These are phyloP conservation scores for Xylaria sp. DNA, from an alignment of 2,329 filamentous ascomycete genomes.

Conservation along the genomic window DNA sequence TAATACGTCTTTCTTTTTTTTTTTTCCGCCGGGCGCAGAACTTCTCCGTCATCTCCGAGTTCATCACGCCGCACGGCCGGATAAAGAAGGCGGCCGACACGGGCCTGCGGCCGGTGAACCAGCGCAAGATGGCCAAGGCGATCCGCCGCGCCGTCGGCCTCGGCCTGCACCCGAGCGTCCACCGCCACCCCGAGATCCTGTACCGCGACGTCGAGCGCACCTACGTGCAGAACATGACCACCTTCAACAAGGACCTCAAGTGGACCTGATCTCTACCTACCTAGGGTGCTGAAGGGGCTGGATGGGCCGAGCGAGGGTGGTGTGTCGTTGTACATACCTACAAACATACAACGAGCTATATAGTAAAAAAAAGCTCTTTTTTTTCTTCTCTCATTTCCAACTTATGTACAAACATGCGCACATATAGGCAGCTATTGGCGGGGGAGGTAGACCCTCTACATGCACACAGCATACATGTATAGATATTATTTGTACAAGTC, in stretches of 20 bases:
- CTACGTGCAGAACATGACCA: conserved; percentile 23
- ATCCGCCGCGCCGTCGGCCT: conserved; percentile 86
- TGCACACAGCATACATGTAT: conserved; percentile 24
- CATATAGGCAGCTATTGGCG: no score
- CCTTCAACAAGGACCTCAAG: conserved; percentile 13
- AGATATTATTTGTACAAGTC: conserved; percentile 38
- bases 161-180: conserved; percentile 88
- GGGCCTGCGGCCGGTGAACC: conserved; percentile 83
- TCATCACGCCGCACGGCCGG: conserved; percentile 79
- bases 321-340: no score
- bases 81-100: conserved; percentile 79
- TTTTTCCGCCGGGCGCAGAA: conserved; percentile 61
- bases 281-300: no score
- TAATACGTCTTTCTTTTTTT: background rate
- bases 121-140: conserved; percentile 90
- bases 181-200: conserved; percentile 84
- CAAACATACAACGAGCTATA: no score
- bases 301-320: no score
- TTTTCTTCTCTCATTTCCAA: no score
- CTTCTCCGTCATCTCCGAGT: conserved; percentile 88
- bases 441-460: no score
- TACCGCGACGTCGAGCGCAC: conserved; percentile 35
- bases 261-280: background rate
- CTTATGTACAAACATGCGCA: no score
- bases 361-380: no score